phyloP scores from a whole-genome alignment of 2,329 filamentous ascomycete genomes.

The Fusarium sp. region DNA sequence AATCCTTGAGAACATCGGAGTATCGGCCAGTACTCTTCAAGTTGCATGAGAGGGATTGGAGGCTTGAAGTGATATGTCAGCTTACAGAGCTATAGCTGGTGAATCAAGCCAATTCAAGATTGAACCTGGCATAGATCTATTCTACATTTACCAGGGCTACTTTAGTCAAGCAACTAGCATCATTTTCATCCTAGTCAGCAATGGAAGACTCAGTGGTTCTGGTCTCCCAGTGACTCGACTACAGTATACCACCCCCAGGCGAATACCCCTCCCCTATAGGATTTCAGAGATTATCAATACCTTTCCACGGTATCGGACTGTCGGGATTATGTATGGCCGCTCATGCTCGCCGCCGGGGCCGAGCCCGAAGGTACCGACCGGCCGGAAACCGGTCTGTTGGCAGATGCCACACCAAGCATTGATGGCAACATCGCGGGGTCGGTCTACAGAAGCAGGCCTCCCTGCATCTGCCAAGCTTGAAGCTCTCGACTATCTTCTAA shows the following conservation, averaged over 20 bases:
- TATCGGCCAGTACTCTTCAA: not conserved
- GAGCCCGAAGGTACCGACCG: not conserved
- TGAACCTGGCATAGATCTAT: not conserved
- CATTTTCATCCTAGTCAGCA: not conserved
- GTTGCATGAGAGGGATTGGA: not conserved
- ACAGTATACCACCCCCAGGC: not conserved
- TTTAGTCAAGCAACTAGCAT: not conserved
- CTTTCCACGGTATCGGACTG: not conserved
- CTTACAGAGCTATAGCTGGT: not conserved
- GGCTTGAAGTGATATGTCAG: not conserved
- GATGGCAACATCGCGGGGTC: constrained; percentile 2
- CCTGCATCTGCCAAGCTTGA: not conserved
- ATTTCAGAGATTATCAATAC: not conserved
- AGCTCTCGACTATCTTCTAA: not conserved
- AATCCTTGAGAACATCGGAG: not conserved
- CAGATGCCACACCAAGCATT: not conserved
- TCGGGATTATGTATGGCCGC: not conserved
- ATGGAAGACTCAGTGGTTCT: not conserved
- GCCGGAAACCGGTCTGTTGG: not conserved
- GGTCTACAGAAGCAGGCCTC: not conserved
- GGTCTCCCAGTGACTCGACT: not conserved
- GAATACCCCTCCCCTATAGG: not conserved
- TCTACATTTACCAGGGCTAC: not conserved
- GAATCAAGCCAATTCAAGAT: not conserved
- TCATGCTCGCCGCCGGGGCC: not conserved